These are phyloP conservation scores for Fusarium marasasianum DNA, from an alignment of 2,329 filamentous ascomycete species.

Conservation along the genomic window DNA sequence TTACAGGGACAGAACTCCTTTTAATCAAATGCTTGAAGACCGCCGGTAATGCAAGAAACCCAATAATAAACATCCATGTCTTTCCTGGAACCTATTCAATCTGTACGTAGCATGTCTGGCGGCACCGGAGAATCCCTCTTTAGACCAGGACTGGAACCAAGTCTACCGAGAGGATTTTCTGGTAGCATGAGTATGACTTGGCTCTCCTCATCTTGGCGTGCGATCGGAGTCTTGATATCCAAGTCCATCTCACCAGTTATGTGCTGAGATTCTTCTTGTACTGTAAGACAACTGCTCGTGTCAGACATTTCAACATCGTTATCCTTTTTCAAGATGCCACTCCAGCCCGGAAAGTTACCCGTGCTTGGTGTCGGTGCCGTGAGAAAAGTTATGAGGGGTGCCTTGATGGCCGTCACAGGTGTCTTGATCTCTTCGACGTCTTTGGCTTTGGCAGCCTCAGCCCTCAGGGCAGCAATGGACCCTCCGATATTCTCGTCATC, in stretches of 20 bases:
- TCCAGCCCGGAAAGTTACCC: constrained; percentile 47
- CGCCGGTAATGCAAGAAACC: constrained; percentile 20
- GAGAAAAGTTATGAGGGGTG: constrained; percentile 25
- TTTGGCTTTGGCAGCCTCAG: constrained; percentile 41
- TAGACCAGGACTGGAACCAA: constrained; percentile 53
- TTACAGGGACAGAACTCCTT: constrained; percentile 2
- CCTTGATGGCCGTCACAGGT: constrained; percentile 37
- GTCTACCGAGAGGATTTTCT: constrained; percentile 48
- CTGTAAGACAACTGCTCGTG: constrained; percentile 50
- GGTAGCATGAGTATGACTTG: constrained; percentile 26
- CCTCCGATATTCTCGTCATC: constrained; percentile 55
- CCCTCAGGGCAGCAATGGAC: constrained; percentile 53
- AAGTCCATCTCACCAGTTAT: constrained; percentile 46
- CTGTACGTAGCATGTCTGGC: constrained; percentile 21
- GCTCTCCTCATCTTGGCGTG: constrained; percentile 22
- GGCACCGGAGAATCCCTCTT: constrained; percentile 36
- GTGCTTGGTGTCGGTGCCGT: constrained; percentile 55
- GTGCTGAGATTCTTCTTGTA: constrained; percentile 44
- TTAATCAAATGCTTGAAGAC: constrained; percentile 7
- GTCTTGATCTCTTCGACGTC: constrained; percentile 32
- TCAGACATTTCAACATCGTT: constrained; percentile 63
- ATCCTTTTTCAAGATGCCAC: constrained; percentile 21
- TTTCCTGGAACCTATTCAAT: background rate
- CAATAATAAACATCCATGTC: background rate
- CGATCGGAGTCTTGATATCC: constrained; percentile 54